Evolutionary conservation across 2,329 filamentous ascomycete genomes (phyloP).

Genomic region (Chrysosporium queenslandicum): DNA sequence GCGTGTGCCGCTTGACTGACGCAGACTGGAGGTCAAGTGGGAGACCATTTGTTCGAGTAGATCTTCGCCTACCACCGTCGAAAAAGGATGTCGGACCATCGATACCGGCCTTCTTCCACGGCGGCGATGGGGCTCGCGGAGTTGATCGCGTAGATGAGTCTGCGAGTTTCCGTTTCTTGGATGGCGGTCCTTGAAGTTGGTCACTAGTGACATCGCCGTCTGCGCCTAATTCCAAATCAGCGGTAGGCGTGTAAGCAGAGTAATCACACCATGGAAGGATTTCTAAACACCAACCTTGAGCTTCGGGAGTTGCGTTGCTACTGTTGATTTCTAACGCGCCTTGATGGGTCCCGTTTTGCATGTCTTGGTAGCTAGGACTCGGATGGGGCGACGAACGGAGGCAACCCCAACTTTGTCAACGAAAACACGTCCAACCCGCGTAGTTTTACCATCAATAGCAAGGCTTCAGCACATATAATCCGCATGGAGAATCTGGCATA

Average conservation of each 20-base stretch:
- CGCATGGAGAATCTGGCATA: conserved; percentile 36
- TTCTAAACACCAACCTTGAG: conserved; percentile 21
- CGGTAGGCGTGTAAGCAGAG: conserved; percentile 5
- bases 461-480: conserved; percentile 25
- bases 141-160: conserved; percentile 31
- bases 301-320: conserved; percentile 30
- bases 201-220: conserved; percentile 23
- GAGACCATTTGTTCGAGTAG: conserved; percentile 45
- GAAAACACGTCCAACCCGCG: conserved; percentile 29
- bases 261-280: background rate
- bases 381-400: conserved; percentile 34
- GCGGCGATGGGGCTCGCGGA: conserved; percentile 56
- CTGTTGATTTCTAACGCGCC: conserved; percentile 33
- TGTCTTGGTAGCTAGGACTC: conserved; percentile 33
- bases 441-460: conserved; percentile 35
- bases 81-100: conserved; percentile 82
- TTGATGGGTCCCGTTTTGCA: conserved; percentile 39
- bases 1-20: conserved; percentile 40
- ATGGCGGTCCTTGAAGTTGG: conserved; percentile 32
- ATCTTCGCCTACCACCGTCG: conserved; percentile 51
- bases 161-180: conserved; percentile 39
- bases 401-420: conserved; percentile 40
- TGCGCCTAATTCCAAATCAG: conserved; percentile 1
- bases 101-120: conserved; percentile 79
- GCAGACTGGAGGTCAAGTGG: conserved; percentile 41